Base-by-base conservation (phyloP, 768 basidiomycete genomes). In the Inosperma sp. region DNA sequence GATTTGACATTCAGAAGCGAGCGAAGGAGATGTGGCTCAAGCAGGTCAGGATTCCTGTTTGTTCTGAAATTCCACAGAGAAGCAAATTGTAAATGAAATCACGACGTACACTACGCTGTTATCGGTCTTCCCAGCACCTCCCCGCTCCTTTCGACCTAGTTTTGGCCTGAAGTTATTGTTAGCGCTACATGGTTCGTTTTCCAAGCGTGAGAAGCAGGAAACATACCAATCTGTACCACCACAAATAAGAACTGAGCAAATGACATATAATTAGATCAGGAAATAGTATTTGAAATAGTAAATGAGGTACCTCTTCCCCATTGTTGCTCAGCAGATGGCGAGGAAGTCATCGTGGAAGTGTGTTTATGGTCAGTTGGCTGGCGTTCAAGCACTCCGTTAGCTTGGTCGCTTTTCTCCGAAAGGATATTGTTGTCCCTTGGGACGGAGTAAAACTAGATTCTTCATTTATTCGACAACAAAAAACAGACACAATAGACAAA, bases 171-270 rank as follows among this genome's bases (percentile, higher is more conserved):
- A 55, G 25, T 36, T 25, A 26, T 48, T 48, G 53, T 49, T 59
- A 56, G 36, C 49, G 52, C 54, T 23, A 54, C 55, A 59, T 56
- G 60, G 52, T 52, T 52, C 45, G 56, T 37, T 54, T 54, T 40
- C 34, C 40, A 46, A 57, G 60, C 62, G 63, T 68, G 65, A 67
- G 66, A 65, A 66, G 52, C 43, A 47, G 54, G 54, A 51, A 56
- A 73, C 82, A 64, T 64, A 93, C 90, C 91, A 93, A 69, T 90
- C 86, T 19, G 86, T 90, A 45, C 91, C 91, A 47, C 91, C 91
- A 60, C 84, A 87, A 57, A 93, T 83, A 57, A 91, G 68, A 33
- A 91, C 91, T 94, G 52, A 27, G 54, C 33, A 46, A 56, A 54
- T 47, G 12, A 36, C 17, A 53, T 40, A 51, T 39, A 51, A 56